Base-by-base conservation (phyloP, 1,284 basidiomycete genomes). In the Leccinum griseonigrum region DNA sequence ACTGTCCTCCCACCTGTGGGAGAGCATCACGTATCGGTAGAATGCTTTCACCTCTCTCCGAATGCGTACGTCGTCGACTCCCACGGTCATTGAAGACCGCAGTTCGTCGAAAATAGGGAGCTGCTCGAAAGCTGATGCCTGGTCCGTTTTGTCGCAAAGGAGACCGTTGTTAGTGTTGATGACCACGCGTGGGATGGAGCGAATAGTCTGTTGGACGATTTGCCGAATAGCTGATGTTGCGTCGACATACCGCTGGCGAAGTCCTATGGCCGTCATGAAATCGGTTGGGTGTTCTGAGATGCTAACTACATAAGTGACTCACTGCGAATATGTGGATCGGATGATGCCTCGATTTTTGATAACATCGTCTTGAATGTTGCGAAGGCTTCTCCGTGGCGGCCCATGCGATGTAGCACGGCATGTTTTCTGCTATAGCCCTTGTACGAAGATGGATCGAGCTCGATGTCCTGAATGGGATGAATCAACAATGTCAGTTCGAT, bases 1-100 rank as follows among this genome's bases (percentile, higher is more conserved):
- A 4, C n/a, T n/a, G n/a, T 13, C 9, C 6, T 65, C 26, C 65
- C 66, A 67, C 26, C 14, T 51, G 9, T 68, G 66, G 0, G 66
- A 67, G 11, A 66, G 10, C 64, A 68, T 70, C 4, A 57, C 66
- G 1, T 70, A 67, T 58, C 54, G 34, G n/a, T 66, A 67, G n/a
- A 4, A 67, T 2, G 32, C 0, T 11, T 59, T 50, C 38, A 69
- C 66, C 3, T 48, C 64, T 16, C 5, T 61, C 16, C 3, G 1
- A 40, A 66, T 67, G 11, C 60, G 57, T 31, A 34, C 26, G 4
- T 3, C 5, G 2, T 66, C 64, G 4, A 66, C 16, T 4, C 9
- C 2, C 4, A 29, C 31, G 0, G 29, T 68, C 66, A 69, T 69
- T 0, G 68, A 67, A 13, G 60, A 68, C 5, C 31, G 13, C 14